These are phyloP conservation scores for Aaosphaeria pasadenensis DNA, from an alignment of 2,329 filamentous ascomycete species.

Conservation along the genomic window DNA sequence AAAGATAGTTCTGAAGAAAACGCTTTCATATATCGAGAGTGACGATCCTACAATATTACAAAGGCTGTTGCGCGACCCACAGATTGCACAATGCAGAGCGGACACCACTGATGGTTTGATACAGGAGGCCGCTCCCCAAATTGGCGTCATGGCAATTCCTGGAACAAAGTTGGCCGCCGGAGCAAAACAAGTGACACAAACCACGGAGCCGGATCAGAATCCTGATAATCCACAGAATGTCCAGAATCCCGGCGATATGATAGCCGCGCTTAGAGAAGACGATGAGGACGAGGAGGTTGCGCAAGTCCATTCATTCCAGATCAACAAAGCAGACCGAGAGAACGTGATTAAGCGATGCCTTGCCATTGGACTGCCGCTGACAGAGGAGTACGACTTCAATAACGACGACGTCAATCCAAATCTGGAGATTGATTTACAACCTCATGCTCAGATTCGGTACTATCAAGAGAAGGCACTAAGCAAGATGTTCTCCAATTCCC, in stretches of 20 bases:
- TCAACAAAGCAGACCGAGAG: constrained; percentile 78
- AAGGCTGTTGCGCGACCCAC: constrained; percentile 76
- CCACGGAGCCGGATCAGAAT: constrained; percentile 3
- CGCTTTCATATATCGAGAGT: constrained; percentile 90
- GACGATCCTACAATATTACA: constrained; percentile 84
- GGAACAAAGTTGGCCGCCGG: constrained; percentile 92
- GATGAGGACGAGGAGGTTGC: constrained; percentile 87
- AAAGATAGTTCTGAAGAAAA: constrained; percentile 90
- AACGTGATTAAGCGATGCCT: constrained; percentile 86
- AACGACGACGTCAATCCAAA: constrained; percentile 88
- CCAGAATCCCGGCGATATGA: constrained; percentile 56
- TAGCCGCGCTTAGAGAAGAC: constrained; percentile 61
- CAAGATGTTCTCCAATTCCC: constrained; percentile 99
- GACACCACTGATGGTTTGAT: constrained; percentile 72
- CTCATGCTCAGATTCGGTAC: constrained; percentile 82
- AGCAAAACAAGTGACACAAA: constrained; percentile 63
- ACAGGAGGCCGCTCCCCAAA: constrained; percentile 78
- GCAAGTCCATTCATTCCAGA: constrained; percentile 90
- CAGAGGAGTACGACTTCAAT: constrained; percentile 96
- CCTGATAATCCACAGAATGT: constrained; percentile 21
- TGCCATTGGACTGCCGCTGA: constrained; percentile 78
- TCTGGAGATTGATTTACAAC: constrained; percentile 88
- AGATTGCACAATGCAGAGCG: constrained; percentile 76
- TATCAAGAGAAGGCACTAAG: constrained; percentile 97
- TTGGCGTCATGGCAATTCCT: constrained; percentile 84